Percentiles rank a stretch among this genome's conserved stretches.
phyloP scores from a whole-genome alignment of 176 grass and related monocot genomes.

The Neostapfia colusana region DNA sequence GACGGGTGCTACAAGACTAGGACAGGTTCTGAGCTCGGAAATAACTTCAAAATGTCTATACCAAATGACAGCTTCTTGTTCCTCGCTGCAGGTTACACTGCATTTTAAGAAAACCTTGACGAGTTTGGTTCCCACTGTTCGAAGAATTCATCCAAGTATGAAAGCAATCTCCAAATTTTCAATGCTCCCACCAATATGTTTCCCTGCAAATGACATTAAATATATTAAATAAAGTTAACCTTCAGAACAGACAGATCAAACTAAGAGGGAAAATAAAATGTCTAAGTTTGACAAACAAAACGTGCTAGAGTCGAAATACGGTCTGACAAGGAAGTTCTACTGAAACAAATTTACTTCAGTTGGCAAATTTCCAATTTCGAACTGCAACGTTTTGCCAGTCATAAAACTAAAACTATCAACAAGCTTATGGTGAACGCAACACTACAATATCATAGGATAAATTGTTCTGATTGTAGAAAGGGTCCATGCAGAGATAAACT shows the following conservation, averaged over 20 bases:
- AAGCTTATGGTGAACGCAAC: not conserved
- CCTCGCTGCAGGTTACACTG: slow-evolving; percentile 19
- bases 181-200: not conserved
- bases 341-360: slow-evolving; percentile 9
- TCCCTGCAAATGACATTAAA: slow-evolving; percentile 29
- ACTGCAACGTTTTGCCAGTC: not conserved
- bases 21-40: slow-evolving; percentile 17
- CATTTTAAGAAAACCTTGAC: slow-evolving; percentile 27
- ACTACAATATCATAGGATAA: slow-evolving; percentile 19
- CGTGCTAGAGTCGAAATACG: slow-evolving; percentile 6
- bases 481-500: slow-evolving; percentile 1
- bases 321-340: not conserved
- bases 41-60: slow-evolving; percentile 43
- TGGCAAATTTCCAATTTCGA: slow-evolving; percentile 2
- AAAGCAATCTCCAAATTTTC: not conserved
- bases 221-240: slow-evolving; percentile 14
- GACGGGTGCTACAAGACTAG: slow-evolving; percentile 35
- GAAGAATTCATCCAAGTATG: slow-evolving; percentile 17
- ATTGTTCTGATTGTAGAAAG: not conserved
- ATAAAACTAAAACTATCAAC: not conserved
- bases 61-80: slow-evolving; percentile 27
- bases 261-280: not conserved
- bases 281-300: not conserved
- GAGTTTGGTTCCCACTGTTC: slow-evolving; percentile 15
- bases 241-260: slow-evolving; percentile 11